These are phyloP conservation scores for Phytophthora foliorum DNA, from an alignment of 352 stramenopile species.

Conservation along the genomic window DNA sequence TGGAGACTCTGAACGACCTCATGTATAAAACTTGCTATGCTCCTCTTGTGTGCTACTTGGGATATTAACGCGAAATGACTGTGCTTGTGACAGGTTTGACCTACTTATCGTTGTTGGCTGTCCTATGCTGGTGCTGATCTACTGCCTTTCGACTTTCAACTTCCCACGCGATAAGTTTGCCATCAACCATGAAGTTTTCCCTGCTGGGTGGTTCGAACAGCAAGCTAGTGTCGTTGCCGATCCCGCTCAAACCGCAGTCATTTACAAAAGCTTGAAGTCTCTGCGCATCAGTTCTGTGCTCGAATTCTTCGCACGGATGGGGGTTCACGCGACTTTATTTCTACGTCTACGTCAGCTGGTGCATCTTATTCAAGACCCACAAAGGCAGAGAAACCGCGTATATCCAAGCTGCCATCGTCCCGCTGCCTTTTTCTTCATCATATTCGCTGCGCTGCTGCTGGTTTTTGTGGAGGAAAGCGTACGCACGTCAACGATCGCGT, in stretches of 20 bases:
- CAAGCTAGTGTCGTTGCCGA: slow-evolving; percentile 36
- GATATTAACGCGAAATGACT: background rate
- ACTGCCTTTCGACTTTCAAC: slow-evolving; percentile 43
- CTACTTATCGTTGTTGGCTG: slow-evolving; percentile 43
- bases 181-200: slow-evolving; percentile 50
- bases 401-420: slow-evolving; percentile 31
- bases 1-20: slow-evolving; percentile 22
- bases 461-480: slow-evolving; percentile 38
- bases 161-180: slow-evolving; percentile 39
- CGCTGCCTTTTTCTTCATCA: slow-evolving; percentile 7
- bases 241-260: slow-evolving; percentile 33
- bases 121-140: slow-evolving; percentile 42
- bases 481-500: slow-evolving; percentile 22
- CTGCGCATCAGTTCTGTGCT: slow-evolving; percentile 38
- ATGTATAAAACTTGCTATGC: slow-evolving; percentile 5
- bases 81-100: slow-evolving; percentile 36
- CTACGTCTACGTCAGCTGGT: slow-evolving; percentile 29
- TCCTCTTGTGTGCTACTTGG: background rate
- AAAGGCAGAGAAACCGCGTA: background rate
- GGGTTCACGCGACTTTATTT: slow-evolving; percentile 33
- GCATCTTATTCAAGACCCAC: slow-evolving; percentile 15
- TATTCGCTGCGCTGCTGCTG: slow-evolving; percentile 19
- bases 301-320: slow-evolving; percentile 40
- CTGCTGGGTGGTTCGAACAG: slow-evolving; percentile 38
- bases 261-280: slow-evolving; percentile 43